Conservation (phyloP, 2,329 filamentous ascomycete species). For the Penicillium sp. region DNA sequence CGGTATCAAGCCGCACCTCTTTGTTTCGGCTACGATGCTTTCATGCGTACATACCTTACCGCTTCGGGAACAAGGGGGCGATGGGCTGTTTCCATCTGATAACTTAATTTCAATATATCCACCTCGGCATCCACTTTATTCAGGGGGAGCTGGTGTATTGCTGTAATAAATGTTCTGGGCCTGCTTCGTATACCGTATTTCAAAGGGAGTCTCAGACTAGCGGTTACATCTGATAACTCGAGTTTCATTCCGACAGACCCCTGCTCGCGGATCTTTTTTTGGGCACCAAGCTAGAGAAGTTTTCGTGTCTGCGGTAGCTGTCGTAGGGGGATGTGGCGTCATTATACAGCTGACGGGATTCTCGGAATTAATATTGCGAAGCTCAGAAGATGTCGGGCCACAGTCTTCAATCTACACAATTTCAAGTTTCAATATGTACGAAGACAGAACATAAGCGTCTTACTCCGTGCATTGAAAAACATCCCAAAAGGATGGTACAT, state of each 20-base stretch:
- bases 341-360: background rate
- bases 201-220: background rate
- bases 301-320: background rate
- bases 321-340: background rate
- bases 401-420: background rate
- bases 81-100: conserved; percentile 16
- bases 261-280: background rate
- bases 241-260: background rate
- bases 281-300: background rate
- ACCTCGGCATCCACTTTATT: background rate
- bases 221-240: background rate
- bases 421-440: background rate
- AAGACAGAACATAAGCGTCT: background rate
- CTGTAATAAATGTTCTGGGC: background rate
- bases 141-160: background rate
- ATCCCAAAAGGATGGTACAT: no score
- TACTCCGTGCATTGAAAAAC: no score
- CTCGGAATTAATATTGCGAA: background rate
- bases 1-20: background rate
- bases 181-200: background rate
- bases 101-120: conserved; percentile 10
- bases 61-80: background rate
- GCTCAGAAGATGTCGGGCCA: background rate
- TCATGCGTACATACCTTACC: background rate
- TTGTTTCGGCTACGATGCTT: background rate